Evolutionary conservation across 169 alveolate genomes (phyloP).

Genomic region (Eimeria maxima): DNA sequence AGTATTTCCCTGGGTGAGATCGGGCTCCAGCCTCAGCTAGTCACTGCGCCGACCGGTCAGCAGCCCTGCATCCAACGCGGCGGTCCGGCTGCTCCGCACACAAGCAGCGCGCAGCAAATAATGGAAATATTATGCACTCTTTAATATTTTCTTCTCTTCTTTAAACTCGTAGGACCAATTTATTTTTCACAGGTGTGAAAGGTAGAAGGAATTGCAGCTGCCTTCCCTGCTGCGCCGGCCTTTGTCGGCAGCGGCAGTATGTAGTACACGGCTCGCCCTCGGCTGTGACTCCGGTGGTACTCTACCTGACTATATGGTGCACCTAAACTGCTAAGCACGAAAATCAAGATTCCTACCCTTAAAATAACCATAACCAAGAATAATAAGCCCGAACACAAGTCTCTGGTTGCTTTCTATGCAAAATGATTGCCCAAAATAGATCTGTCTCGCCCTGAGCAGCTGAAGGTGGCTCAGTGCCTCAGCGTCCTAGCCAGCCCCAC

Average conservation of each 20-base stretch:
- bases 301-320: not conserved
- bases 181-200: not conserved
- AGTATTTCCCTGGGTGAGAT: not conserved
- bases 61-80: constrained; percentile 59
- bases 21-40: constrained; percentile 51
- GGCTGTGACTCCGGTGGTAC: not conserved
- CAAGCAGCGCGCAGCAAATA: not conserved
- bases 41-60: constrained; percentile 46
- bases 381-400: not conserved
- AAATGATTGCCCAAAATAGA: not conserved
- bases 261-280: not conserved
- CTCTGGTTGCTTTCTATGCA: not conserved
- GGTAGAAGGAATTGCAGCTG: not conserved
- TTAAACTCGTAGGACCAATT: not conserved
- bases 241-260: constrained; percentile 4
- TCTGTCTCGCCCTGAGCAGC: not conserved
- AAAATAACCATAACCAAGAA: not conserved
- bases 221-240: not conserved
- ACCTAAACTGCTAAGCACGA: not conserved
- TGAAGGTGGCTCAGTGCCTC: not conserved
- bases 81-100: constrained; percentile 6
- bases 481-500: not conserved
- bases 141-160: not conserved
- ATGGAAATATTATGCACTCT: not conserved
- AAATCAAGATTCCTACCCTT: not conserved